phyloP scores from a whole-genome alignment of 2,329 filamentous ascomycete genomes.

The Xylaria arbuscula region DNA sequence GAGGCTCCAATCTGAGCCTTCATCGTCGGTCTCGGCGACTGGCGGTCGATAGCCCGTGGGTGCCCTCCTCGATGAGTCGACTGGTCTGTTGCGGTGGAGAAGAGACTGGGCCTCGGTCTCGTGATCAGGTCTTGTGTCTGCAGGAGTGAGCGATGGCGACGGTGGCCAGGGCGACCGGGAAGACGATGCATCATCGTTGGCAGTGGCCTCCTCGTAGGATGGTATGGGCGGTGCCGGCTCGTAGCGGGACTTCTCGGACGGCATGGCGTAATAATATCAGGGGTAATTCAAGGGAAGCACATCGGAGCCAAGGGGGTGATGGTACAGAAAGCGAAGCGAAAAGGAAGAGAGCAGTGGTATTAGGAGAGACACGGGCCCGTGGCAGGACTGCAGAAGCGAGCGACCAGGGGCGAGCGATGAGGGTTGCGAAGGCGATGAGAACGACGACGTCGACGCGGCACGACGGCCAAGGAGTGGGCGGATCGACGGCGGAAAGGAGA shows the following conservation, averaged over 20 bases:
- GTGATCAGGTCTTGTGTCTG: constrained; percentile 71
- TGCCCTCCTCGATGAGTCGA: constrained; percentile 55
- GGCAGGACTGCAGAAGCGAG: constrained; percentile 11
- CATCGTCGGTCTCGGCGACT: constrained; percentile 73
- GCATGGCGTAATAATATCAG: constrained; percentile 46
- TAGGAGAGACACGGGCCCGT: not conserved
- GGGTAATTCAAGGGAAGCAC: constrained; percentile 36
- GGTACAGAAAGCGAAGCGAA: not conserved
- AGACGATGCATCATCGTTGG: constrained; percentile 65
- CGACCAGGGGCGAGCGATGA: constrained; percentile 14
- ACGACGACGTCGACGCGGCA: constrained; percentile 35
- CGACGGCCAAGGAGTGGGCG: constrained; percentile 41
- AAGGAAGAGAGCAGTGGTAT: constrained; percentile 10
- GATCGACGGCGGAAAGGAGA: constrained; percentile 25
- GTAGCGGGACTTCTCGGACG: constrained; percentile 66
- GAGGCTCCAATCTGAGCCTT: constrained; percentile 61
- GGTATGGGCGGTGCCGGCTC: constrained; percentile 79
- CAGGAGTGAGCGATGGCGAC: constrained; percentile 66
- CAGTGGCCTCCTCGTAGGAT: constrained; percentile 83
- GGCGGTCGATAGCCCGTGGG: constrained; percentile 77
- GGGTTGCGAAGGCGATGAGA: not conserved
- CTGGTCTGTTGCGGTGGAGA: constrained; percentile 63
- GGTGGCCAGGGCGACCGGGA: constrained; percentile 66
- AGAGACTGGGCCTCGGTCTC: constrained; percentile 83
- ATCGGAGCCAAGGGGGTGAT: constrained; percentile 21